A percentile compares a stretch with the other conserved stretches of the same genome.
phyloP scores from a whole-genome alignment of 2,329 filamentous ascomycete genomes.

The Paracorniculantispora psalliotae region DNA sequence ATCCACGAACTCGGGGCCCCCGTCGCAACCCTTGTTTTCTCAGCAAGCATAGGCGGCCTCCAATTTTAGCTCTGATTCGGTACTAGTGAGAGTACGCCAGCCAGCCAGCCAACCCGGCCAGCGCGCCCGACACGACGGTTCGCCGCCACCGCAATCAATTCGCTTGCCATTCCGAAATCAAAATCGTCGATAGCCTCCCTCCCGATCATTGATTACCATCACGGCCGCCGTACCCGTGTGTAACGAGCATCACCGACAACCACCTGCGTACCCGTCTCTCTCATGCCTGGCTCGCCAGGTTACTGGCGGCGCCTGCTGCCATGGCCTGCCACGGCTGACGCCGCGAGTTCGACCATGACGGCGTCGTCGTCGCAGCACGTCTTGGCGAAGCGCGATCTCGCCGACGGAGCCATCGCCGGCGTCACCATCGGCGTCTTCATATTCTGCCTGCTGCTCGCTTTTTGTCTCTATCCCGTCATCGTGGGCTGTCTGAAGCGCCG shows the following conservation, averaged over 20 bases:
- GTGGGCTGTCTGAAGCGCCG: conserved; percentile 28
- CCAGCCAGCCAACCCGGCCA: no score
- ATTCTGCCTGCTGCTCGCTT: conserved; percentile 27
- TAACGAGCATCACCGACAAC: background rate
- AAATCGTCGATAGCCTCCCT: background rate
- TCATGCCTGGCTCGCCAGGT: conserved; percentile 7
- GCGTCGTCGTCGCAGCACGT: background rate
- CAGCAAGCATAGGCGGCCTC: conserved; percentile 5
- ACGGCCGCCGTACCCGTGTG: background rate
- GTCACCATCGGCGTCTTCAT: conserved; percentile 32
- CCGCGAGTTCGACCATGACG: background rate
- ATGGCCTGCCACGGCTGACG: background rate
- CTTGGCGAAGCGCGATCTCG: conserved; percentile 19
- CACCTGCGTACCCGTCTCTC: background rate
- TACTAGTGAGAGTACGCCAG: background rate
- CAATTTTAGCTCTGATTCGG: conserved; percentile 6
- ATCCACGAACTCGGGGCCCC: background rate
- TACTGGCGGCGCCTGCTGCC: conserved; percentile 6
- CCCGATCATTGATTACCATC: background rate
- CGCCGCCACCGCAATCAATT: background rate
- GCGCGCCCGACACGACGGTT: background rate
- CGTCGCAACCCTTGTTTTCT: background rate
- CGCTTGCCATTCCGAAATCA: background rate
- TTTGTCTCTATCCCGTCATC: conserved; percentile 37
- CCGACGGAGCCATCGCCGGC: conserved; percentile 33